Evolutionary conservation across 73 alveolate genomes (phyloP), one percentile per base, ranked within the genome.

Genomic region (Tetrahymena borealis): DNA sequence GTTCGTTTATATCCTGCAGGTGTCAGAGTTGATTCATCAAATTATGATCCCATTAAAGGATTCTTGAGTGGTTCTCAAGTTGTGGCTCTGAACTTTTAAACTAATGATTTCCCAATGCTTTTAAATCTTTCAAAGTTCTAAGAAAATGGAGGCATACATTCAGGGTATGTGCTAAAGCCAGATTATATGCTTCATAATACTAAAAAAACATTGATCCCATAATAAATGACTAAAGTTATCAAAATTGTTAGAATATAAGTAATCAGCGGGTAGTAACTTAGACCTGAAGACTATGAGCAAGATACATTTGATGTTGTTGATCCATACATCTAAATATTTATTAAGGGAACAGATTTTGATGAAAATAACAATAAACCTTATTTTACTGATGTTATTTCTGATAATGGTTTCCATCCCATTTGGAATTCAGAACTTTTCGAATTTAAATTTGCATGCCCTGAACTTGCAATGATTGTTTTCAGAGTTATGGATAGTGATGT

Each of bases 101-200:
- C 99, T 3, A 91, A 91, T 33, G 99, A 98, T 79, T 97, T 96
- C 92, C 98, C 96, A 90, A 94, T 91, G 95, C 96, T 98, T 43
- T 85, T 98, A 24, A 98, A 98, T 96, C 93, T 94, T 90, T 96
- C 96, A 39, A 91, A 93, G 39, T 98, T 98, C 94, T 95, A 94
- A 94, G 95, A 95, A 24, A 98, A 98, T 94, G 98, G 99, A 39
- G 98, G 98, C 31, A 96, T 43, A 18, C 91, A 96, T 40, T 93
- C 96, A 37, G 99, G 99, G 11, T 98, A 98, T 94, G 96, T 98
- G 18, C 94, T 97, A 60, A 98, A 98, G 78, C 99, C 99, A 11
- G 90, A 91, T 31, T 93, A 91, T 91, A 40, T 94, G 96, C 77
- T 91, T 93, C 43, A 31, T 11, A 93, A 91, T 15, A 39, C 91